Percentiles rank a stretch among this genome's conserved stretches.
Evolutionary conservation across 768 basidiomycete species (phyloP).

Genomic region (Pleurotus pulmonarius): DNA sequence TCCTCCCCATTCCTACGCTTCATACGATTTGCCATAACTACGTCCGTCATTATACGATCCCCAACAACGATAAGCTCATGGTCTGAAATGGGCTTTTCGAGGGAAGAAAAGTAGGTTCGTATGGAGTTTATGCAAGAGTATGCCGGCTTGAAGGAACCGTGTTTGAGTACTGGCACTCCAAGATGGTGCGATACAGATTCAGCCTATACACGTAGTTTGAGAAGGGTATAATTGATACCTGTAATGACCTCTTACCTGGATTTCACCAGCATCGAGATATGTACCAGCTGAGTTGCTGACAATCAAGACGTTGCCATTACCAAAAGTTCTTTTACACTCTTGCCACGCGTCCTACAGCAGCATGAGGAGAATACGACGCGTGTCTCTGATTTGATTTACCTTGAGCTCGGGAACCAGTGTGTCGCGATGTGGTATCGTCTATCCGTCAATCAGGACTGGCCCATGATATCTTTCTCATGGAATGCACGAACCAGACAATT

Average conservation of each 20-base stretch:
- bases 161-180: slow-evolving; percentile 77
- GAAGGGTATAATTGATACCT: neutral
- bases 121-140: slow-evolving; percentile 73
- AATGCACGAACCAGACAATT: slow-evolving; percentile 77
- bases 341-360: slow-evolving; percentile 66
- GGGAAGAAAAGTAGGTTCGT: slow-evolving; percentile 68
- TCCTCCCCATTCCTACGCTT: slow-evolving; percentile 13
- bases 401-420: slow-evolving; percentile 70
- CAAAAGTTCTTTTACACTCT: slow-evolving; percentile 69
- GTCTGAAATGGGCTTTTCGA: slow-evolving; percentile 49
- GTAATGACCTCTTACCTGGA: slow-evolving; percentile 58
- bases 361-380: neutral
- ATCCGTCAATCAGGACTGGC: neutral
- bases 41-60: slow-evolving; percentile 90
- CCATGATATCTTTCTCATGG: neutral
- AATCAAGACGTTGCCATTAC: slow-evolving; percentile 75
- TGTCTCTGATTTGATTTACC: slow-evolving; percentile 35
- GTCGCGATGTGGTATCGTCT: slow-evolving; percentile 85
- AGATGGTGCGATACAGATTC: slow-evolving; percentile 82
- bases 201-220: slow-evolving; percentile 45
- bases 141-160: slow-evolving; percentile 74
- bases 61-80: slow-evolving; percentile 80
- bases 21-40: slow-evolving; percentile 83
- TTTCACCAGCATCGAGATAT: slow-evolving; percentile 64
- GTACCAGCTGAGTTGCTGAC: slow-evolving; percentile 96